Conservation (phyloP, 2,329 filamentous ascomycete genomes). For the Trichoderma arundinaceum region DNA sequence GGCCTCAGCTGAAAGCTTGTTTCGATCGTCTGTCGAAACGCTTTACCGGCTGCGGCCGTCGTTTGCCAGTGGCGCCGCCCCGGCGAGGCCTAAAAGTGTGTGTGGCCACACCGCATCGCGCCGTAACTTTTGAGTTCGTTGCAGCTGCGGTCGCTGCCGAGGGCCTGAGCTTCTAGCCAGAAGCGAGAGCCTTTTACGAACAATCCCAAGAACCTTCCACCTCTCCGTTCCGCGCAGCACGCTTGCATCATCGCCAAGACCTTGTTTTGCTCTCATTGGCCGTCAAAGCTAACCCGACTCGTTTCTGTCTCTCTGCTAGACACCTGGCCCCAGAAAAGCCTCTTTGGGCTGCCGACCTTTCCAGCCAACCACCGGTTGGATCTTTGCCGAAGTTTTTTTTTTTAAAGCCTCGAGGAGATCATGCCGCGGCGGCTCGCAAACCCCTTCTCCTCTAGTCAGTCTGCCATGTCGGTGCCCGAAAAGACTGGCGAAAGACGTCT, state of each 20-base stretch:
- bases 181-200: not conserved
- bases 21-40: conserved; percentile 6
- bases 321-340: conserved; percentile 1
- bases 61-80: conserved; percentile 21
- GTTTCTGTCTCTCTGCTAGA: not conserved
- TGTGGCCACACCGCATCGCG: conserved; percentile 28
- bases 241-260: conserved; percentile 8
- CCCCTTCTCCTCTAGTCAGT: conserved; percentile 58
- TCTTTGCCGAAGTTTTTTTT: not conserved
- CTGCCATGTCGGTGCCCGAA: conserved; percentile 55
- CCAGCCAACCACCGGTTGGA: conserved; percentile 18
- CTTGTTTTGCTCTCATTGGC: conserved; percentile 3
- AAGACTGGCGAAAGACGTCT: conserved; percentile 61
- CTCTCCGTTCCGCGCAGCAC: conserved; percentile 6
- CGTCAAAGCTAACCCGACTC: conserved; percentile 17
- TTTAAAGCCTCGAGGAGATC: conserved; percentile 35
- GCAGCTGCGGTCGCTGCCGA: conserved; percentile 10
- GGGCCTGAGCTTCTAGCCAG: not conserved
- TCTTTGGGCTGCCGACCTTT: conserved; percentile 4
- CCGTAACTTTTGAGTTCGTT: conserved; percentile 23
- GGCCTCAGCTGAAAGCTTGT: conserved; percentile 9
- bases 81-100: conserved; percentile 10
- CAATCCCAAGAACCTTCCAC: not conserved
- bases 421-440: conserved; percentile 67
- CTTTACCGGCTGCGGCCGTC: conserved; percentile 17